phyloP scores from a whole-genome alignment of 2,329 filamentous ascomycete genomes.

The Bisporella sp. region DNA sequence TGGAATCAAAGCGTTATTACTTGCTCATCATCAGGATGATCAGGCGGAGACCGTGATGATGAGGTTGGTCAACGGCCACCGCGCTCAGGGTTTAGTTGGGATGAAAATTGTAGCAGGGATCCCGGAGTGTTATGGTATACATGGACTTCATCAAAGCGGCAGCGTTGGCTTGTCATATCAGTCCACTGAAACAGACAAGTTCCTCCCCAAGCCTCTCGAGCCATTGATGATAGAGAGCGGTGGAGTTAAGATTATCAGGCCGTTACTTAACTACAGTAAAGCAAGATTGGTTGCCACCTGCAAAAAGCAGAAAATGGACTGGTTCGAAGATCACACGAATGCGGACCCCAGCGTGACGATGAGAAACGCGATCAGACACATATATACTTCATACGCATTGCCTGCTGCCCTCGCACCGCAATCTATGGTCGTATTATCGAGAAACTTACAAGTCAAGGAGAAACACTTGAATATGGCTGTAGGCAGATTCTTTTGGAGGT shows the following conservation, averaged over 20 bases:
- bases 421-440: constrained; percentile 54
- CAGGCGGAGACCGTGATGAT: constrained; percentile 85
- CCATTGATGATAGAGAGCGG: constrained; percentile 42
- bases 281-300: constrained; percentile 70
- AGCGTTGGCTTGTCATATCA: background rate
- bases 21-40: constrained; percentile 87
- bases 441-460: constrained; percentile 40
- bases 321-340: constrained; percentile 86
- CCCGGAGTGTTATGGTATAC: constrained; percentile 75
- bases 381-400: constrained; percentile 51
- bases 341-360: constrained; percentile 66
- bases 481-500: constrained; percentile 43
- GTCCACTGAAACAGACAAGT: background rate
- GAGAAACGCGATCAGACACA: constrained; percentile 72
- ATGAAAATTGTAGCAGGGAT: constrained; percentile 61
- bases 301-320: constrained; percentile 55
- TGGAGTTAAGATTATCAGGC: constrained; percentile 61
- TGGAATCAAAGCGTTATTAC: constrained; percentile 54
- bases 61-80: constrained; percentile 62
- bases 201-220: background rate
- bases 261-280: constrained; percentile 66
- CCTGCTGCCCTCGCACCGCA: constrained; percentile 63
- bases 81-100: constrained; percentile 63
- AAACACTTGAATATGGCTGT: constrained; percentile 44
- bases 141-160: constrained; percentile 64